A percentile compares a stretch with the other conserved stretches of the same genome.
phyloP scores from a whole-genome alignment of 2,329 filamentous ascomycete species.

The Penicillium sp. region DNA sequence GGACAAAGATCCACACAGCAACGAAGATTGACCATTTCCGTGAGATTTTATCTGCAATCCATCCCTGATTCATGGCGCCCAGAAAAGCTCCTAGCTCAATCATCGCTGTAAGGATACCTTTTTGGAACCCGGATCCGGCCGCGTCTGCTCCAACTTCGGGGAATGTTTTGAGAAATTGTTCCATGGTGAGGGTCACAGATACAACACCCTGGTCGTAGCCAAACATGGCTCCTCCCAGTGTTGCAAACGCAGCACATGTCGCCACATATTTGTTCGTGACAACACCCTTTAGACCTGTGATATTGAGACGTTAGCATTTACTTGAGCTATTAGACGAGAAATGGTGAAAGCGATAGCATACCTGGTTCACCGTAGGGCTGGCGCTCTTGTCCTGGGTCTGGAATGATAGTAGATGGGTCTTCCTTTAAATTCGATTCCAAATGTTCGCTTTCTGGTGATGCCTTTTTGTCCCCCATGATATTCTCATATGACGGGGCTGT shows the following conservation, averaged over 20 bases:
- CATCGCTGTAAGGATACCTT: constrained; percentile 54
- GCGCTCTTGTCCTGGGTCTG: not conserved
- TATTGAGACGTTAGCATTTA: not conserved
- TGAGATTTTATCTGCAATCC: constrained; percentile 54
- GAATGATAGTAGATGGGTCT: not conserved
- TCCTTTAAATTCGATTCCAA: not conserved
- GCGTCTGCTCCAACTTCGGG: constrained; percentile 44
- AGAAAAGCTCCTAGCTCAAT: constrained; percentile 54
- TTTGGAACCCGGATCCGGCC: constrained; percentile 39
- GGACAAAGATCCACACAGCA: constrained; percentile 53
- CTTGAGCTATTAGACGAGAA: not conserved
- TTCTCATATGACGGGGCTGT: not conserved
- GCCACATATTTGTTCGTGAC: constrained; percentile 52
- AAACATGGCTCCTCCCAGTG: constrained; percentile 51
- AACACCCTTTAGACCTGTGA: constrained; percentile 47
- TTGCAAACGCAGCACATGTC: constrained; percentile 52
- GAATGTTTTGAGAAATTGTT: constrained; percentile 50
- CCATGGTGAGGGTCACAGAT: constrained; percentile 53
- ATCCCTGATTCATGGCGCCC: constrained; percentile 48
- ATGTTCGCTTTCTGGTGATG: constrained; percentile 1
- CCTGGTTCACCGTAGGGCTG: constrained; percentile 3
- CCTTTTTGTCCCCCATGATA: constrained; percentile 1
- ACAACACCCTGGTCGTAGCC: constrained; percentile 50
- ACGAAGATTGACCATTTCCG: constrained; percentile 54
- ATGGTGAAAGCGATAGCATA: not conserved